A percentile compares a stretch with the other conserved stretches of the same genome.
phyloP scores from a whole-genome alignment of 2,329 filamentous ascomycete genomes.

The Dothistroma pini region DNA sequence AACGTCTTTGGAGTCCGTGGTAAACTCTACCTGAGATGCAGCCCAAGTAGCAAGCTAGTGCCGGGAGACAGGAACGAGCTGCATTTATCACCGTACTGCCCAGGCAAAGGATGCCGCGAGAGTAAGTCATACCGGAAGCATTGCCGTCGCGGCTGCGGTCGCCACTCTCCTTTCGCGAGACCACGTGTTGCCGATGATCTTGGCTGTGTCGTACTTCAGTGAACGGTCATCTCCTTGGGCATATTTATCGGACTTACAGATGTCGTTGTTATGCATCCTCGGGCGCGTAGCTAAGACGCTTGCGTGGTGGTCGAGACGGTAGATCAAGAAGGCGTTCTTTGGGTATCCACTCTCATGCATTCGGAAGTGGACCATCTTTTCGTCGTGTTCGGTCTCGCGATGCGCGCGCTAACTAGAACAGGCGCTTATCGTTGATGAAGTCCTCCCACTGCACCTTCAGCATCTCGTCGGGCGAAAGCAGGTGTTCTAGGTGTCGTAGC shows the following conservation, averaged over 20 bases:
- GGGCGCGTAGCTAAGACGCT: slow-evolving; percentile 11
- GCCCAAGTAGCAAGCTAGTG: neutral
- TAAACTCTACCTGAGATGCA: neutral
- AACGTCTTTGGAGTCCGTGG: neutral
- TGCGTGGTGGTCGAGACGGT: slow-evolving; percentile 14
- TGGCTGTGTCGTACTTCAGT: slow-evolving; percentile 14
- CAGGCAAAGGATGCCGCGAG: neutral
- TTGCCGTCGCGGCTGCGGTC: neutral
- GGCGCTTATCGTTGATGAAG: neutral
- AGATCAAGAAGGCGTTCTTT: slow-evolving; percentile 22
- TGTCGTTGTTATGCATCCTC: slow-evolving; percentile 20
- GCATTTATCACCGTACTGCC: neutral
- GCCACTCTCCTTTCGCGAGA: neutral
- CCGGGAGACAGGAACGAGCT: neutral
- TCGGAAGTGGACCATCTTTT: too few species aligned
- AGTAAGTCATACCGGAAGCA: neutral
- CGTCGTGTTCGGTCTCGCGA: neutral
- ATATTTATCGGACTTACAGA: slow-evolving; percentile 7
- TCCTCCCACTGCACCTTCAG: neutral
- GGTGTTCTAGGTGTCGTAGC: too few species aligned
- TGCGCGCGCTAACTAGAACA: neutral
- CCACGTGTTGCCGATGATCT: slow-evolving; percentile 8
- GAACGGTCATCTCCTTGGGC: neutral
- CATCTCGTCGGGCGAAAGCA: neutral
- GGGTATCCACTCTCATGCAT: neutral